phyloP scores from a whole-genome alignment of 2,329 filamentous ascomycete genomes.

The Geoglossum cookeanum region DNA sequence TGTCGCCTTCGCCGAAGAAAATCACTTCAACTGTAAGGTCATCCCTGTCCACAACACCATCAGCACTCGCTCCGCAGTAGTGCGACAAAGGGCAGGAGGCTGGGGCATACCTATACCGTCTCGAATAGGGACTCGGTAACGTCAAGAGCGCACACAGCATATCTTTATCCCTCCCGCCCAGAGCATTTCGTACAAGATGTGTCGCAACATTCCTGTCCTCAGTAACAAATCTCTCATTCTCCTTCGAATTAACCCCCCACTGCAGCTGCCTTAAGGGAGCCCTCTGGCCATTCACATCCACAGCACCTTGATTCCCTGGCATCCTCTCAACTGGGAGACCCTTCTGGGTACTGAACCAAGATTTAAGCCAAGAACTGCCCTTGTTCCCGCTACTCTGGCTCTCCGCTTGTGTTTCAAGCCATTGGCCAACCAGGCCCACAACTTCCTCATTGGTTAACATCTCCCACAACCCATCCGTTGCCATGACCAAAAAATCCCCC shows the following conservation, averaged over 20 bases:
- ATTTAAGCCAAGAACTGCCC: slow-evolving; percentile 45
- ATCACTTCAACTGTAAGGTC: slow-evolving; percentile 96
- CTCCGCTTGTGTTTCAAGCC: slow-evolving; percentile 62
- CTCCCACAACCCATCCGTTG: slow-evolving; percentile 94
- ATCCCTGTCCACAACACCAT: slow-evolving; percentile 37
- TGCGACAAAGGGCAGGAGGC: background rate
- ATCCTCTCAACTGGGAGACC: slow-evolving; percentile 56
- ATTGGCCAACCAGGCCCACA: slow-evolving; percentile 86
- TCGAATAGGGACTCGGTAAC: slow-evolving; percentile 73
- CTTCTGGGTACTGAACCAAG: slow-evolving; percentile 42
- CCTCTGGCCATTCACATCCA: slow-evolving; percentile 47
- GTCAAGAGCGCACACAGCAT: slow-evolving; percentile 86
- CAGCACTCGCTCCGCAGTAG: background rate
- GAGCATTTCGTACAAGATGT: slow-evolving; percentile 82
- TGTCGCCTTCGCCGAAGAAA: slow-evolving; percentile 75
- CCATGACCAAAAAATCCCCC: slow-evolving; percentile 90
- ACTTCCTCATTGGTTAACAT: slow-evolving; percentile 99
- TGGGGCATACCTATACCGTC: slow-evolving; percentile 58
- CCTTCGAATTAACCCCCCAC: slow-evolving; percentile 62
- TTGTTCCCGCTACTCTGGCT: slow-evolving; percentile 20
- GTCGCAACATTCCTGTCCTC: slow-evolving; percentile 94
- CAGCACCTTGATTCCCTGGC: slow-evolving; percentile 24
- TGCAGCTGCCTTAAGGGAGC: slow-evolving; percentile 77
- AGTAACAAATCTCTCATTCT: slow-evolving; percentile 71
- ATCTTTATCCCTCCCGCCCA: slow-evolving; percentile 83